Evolutionary conservation across 2,329 filamentous ascomycete genomes (phyloP), one percentile per base, ranked within the genome.

Genomic region (Aspergillus sp.): DNA sequence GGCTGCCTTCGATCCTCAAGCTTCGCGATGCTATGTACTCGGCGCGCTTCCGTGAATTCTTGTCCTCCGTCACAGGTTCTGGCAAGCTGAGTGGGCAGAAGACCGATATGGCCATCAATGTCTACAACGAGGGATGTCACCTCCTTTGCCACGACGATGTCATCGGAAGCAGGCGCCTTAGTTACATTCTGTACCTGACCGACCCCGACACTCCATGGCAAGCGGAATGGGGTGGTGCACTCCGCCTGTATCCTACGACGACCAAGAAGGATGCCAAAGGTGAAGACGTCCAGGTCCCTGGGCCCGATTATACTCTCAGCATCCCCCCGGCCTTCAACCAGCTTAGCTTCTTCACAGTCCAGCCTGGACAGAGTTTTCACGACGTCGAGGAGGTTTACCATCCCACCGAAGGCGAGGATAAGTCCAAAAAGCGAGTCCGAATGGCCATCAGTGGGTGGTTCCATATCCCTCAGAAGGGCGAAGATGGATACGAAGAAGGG

Each of bases 381-480:
- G 95, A 99, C 73, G 95, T 99, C 55, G 93, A 98, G 77, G 95
- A 99, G 77, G 95, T 99, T 4, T 98, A 97, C 77, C 87, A 90
- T 72, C 82, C 86, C 68, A 80, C 78, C 62, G 81, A 72, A 59
- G 80, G 79, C 71, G 83, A 79, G 67, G 84, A 85, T 75, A 83
- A 87, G 55, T 83, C 82, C 71, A 86, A 82, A 73, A 83, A 70
- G 60, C 72, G 76, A 8, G 86, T 97, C 49, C 88, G 95, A 65
- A 98, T 99, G 93, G 95, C 95, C 51, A 96, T 99, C 70, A 96
- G 91, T 71, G 95, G 95, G 52, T 99, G 95, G 95, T 99, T 96
- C 75, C 95, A 99, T 76, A 98, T 99, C 62, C 95, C 95, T 0
- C 95, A 99, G 76, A 78, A 90, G 66, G 93, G 93, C 56, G 95